A percentile compares a stretch with the other conserved stretches of the same genome.
Evolutionary conservation across 2,329 filamentous ascomycete genomes (phyloP).

Genomic region (Epichloe hybrida): DNA sequence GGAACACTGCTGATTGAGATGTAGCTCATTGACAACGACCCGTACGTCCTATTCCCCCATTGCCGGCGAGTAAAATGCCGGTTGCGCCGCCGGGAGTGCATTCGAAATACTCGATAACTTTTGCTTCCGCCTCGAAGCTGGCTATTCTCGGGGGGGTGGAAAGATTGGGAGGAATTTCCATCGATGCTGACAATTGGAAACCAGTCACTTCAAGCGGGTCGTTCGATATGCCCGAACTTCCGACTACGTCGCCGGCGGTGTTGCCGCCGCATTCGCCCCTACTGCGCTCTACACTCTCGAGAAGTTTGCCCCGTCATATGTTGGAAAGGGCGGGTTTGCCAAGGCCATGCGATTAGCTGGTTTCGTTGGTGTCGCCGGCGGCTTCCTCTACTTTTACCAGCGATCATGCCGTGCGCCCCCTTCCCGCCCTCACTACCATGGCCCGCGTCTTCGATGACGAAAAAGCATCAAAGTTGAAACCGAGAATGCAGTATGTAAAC

Average conservation of each 20-base stretch:
- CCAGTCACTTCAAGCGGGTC: constrained; percentile 82
- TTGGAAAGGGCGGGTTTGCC: constrained; percentile 69
- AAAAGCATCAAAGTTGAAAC: constrained; percentile 2
- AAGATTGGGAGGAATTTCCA: not conserved
- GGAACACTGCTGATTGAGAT: constrained; percentile 11
- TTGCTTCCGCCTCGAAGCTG: not conserved
- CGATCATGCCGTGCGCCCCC: constrained; percentile 59
- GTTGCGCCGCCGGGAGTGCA: too few relatives aligned
- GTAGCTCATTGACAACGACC: constrained; percentile 97
- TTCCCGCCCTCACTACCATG: not conserved
- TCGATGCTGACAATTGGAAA: constrained; percentile 14
- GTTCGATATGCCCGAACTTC: constrained; percentile 72
- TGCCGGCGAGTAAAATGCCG: not conserved
- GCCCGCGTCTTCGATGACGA: not conserved
- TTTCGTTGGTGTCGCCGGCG: constrained; percentile 59
- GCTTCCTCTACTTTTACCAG: constrained; percentile 76
- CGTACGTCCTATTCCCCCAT: constrained; percentile 43
- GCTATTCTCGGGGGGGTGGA: not conserved
- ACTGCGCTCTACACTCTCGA: constrained; percentile 67
- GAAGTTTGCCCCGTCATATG: constrained; percentile 69
- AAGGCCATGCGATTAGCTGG: constrained; percentile 69
- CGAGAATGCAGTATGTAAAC: not conserved
- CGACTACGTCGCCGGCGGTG: constrained; percentile 64
- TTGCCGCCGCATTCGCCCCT: constrained; percentile 57
- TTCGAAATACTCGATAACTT: too few relatives aligned